phyloP scores from a whole-genome alignment of 2,329 filamentous ascomycete species.

The Cercospora sp. region DNA sequence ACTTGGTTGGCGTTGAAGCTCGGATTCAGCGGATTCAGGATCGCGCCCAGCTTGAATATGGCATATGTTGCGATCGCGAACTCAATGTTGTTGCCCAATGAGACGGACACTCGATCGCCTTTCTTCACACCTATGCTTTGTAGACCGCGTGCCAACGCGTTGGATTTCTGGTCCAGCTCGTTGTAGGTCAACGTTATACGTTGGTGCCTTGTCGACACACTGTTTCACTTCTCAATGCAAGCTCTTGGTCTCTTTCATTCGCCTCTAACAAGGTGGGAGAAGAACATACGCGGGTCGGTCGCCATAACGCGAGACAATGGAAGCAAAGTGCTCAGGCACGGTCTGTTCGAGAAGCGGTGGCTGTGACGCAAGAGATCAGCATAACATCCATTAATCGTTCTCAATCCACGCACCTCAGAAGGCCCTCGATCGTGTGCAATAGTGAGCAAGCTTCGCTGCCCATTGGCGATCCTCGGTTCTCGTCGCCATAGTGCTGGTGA shows the following conservation, averaged over 20 bases:
- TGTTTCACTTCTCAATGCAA: slow-evolving; percentile 31
- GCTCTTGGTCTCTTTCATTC: slow-evolving; percentile 5
- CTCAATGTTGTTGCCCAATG: slow-evolving; percentile 80
- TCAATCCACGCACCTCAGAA: slow-evolving; percentile 28
- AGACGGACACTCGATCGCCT: slow-evolving; percentile 82
- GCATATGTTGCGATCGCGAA: slow-evolving; percentile 86
- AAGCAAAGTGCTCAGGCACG: slow-evolving; percentile 70
- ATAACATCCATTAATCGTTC: background rate
- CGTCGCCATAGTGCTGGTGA: background rate
- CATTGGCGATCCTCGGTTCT: background rate
- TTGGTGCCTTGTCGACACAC: slow-evolving; percentile 63
- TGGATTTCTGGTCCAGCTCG: slow-evolving; percentile 72
- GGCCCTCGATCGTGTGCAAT: slow-evolving; percentile 36
- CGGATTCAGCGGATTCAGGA: slow-evolving; percentile 89
- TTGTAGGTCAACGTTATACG: slow-evolving; percentile 68
- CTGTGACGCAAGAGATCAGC: slow-evolving; percentile 43
- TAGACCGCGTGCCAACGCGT: slow-evolving; percentile 71
- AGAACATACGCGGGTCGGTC: slow-evolving; percentile 59
- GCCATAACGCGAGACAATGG: slow-evolving; percentile 63
- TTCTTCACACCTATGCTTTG: slow-evolving; percentile 69
- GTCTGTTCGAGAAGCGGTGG: slow-evolving; percentile 67
- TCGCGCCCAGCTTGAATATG: slow-evolving; percentile 88
- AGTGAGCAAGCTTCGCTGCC: slow-evolving; percentile 30
- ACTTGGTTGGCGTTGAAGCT: slow-evolving; percentile 82
- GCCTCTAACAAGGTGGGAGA: background rate